Evolutionary conservation across 805 yeast species (phyloP).

Genomic region (Ogataea nakhonphanomensis): DNA sequence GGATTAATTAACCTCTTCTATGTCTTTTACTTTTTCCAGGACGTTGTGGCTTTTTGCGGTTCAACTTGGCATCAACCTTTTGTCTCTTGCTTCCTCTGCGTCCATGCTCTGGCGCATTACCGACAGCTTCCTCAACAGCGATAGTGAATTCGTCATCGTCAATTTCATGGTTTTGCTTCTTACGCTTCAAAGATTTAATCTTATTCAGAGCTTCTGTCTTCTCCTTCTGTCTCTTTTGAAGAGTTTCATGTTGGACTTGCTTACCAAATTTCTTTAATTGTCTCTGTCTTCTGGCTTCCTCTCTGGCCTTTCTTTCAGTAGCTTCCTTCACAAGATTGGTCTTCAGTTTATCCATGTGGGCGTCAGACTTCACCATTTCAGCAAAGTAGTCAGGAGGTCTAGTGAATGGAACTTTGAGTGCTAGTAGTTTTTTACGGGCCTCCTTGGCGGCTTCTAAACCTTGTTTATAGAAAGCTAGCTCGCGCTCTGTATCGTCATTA

Average conservation of each 20-base stretch:
- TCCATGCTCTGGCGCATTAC: conserved; percentile 45
- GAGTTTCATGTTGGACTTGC: conserved; percentile 90
- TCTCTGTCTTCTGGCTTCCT: conserved; percentile 92
- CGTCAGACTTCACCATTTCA: conserved; percentile 97
- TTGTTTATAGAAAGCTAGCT: conserved; percentile 91
- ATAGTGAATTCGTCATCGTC: conserved; percentile 76
- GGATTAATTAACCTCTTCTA: conserved; percentile 22
- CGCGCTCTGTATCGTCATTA: conserved; percentile 94
- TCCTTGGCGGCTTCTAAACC: conserved; percentile 78
- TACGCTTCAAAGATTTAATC: conserved; percentile 86
- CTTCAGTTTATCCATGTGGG: conserved; percentile 94
- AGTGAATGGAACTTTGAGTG: conserved; percentile 78
- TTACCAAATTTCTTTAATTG: conserved; percentile 95
- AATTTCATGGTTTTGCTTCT: conserved; percentile 76
- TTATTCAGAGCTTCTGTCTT: conserved; percentile 87
- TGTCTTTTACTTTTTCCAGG: conserved; percentile 57
- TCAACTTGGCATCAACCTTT: conserved; percentile 43
- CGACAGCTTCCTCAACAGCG: conserved; percentile 89
- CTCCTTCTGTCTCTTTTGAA: conserved; percentile 90
- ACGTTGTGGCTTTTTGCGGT: conserved; percentile 33
- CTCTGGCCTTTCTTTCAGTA: conserved; percentile 79
- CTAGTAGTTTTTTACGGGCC: conserved; percentile 63
- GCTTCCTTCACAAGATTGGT: conserved; percentile 73
- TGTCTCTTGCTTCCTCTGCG: conserved; percentile 51
- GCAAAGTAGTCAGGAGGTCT: conserved; percentile 97